Base-by-base conservation (phyloP, 164 flowering plant species). In the Chloranthus sessilifolius region DNA sequence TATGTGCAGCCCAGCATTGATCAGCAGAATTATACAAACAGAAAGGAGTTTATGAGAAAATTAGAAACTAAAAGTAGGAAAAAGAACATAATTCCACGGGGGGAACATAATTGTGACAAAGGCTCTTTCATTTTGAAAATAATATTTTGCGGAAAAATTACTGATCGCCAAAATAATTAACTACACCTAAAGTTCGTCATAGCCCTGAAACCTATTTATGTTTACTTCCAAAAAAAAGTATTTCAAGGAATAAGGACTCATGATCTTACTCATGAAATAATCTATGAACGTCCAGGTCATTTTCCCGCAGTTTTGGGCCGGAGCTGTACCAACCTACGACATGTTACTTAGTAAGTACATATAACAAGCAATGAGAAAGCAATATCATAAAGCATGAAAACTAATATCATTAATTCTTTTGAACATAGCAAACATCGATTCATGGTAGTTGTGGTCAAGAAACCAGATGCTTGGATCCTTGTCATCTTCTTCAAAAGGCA, bases 281-380 rank as follows among this genome's bases (percentile, higher is more conserved):
- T 39, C 66, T 65, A 44, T 94, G 97, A 57, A 94, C 59, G 61
- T 85, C 82, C 6, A 89, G 71, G 57, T 94, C 99, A 76, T 94
- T 94, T 50, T 94, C 97, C 48, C 87, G 66, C 34, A 94, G 69
- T 57, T 89, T 94, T 10, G 97, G 99, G 7, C 97, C 97, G 2
- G 99, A 87, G 56, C 97, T 94, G 52, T 94, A 94, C 99, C 99
- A 94, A 7, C 99, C 99, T 0, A 94, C 87, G n/a, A 89, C 88
- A 74, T 94, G 99, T 78, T 94, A 97, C 82, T 89, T 94, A 22
- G 99, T 96, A 39, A 73, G 72, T 15, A 66, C 19, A 50, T 9
- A 8, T 22, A 52, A 11, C 16, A 16, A 56, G 41, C 23, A 4
- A 15, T n/a, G 15, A 16, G 23, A 35, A 50, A 24, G 33, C 14